Base-by-base conservation (phyloP, 352 stramenopile species). In the Phytophthora multivora region DNA sequence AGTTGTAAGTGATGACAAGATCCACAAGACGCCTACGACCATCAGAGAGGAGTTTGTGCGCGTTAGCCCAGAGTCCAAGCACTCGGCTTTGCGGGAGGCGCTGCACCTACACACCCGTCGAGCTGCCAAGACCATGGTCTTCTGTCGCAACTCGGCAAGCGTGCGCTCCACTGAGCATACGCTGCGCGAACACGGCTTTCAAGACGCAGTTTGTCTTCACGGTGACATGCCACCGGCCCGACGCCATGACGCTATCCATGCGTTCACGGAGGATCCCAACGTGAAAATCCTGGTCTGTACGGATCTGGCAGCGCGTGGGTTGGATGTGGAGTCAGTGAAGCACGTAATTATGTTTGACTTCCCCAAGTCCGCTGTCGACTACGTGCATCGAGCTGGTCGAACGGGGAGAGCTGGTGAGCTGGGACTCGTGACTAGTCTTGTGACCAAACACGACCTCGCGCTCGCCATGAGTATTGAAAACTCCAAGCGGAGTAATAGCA, bases 281-380 rank as follows among this genome's bases (percentile, higher is more conserved):
- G 63, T 84, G 19, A 73, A 79, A 33, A 83, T 98, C 19, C 69
- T 98, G 18, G 90, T 98, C 38, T 98, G 91, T 56, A 98, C 93
- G 1, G 94, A 98, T 66, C 64, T 98, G 23, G 96, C 91, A 5
- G 90, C 88, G n/a, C 80, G 96, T 38, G 94, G 96, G 26, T 71
- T 98, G 39, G 91, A 98, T 69, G 87, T 98, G 41, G 78, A 85
- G 8, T 69, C 77, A 13, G 91, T 98, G 12, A 88, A 88, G 56
- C 89, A 95, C 42, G 89, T 98, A 10, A 76, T 98, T 15, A 96
- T 98, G 74, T 89, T 98, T 41, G 92, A 98, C 71, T 98, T 98
- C 62, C 93, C 95, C 0, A 79, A 80, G 25, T 96, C 90, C 39
- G 91, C 95, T 16, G 93, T 98, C 18, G 81, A 97, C 67, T 97